Percentiles rank a stretch among this genome's conserved stretches.
These are phyloP conservation scores for Phytophthora crassamura DNA, from an alignment of 352 stramenopile species.

Conservation along the genomic window DNA sequence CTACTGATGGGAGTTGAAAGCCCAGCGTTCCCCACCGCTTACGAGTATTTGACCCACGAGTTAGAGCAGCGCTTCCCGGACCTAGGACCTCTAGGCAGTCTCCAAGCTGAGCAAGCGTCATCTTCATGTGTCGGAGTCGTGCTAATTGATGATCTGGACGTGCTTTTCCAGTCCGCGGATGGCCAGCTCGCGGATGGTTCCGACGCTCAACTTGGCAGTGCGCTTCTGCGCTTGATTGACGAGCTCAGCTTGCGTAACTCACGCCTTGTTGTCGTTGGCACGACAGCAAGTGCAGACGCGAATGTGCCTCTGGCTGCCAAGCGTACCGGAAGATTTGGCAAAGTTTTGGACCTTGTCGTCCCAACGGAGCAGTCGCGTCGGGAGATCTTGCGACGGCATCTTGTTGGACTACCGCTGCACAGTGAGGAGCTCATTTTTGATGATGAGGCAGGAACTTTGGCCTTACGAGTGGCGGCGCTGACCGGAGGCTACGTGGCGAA, in stretches of 20 bases:
- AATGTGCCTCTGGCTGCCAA: slow-evolving; percentile 55
- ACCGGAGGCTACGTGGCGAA: slow-evolving; percentile 85
- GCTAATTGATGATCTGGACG: slow-evolving; percentile 76
- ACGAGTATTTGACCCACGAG: slow-evolving; percentile 62
- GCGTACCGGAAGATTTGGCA: slow-evolving; percentile 62
- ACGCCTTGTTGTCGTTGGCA: slow-evolving; percentile 61
- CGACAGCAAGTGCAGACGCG: slow-evolving; percentile 38
- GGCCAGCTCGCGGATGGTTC: slow-evolving; percentile 42
- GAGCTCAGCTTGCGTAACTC: slow-evolving; percentile 35
- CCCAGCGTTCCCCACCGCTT: slow-evolving; percentile 50
- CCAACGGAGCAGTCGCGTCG: slow-evolving; percentile 63
- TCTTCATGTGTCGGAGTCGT: slow-evolving; percentile 45
- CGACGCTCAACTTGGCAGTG: slow-evolving; percentile 52
- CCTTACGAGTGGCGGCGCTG: slow-evolving; percentile 53
- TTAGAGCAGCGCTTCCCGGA: slow-evolving; percentile 42
- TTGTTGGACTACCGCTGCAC: slow-evolving; percentile 41
- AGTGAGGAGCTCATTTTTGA: neutral
- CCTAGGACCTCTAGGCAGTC: slow-evolving; percentile 14
- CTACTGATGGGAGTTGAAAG: slow-evolving; percentile 65
- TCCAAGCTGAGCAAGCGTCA: neutral
- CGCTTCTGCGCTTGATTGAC: slow-evolving; percentile 70
- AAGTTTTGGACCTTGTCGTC: slow-evolving; percentile 66
- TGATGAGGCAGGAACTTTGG: slow-evolving; percentile 20
- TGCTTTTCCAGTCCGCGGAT: slow-evolving; percentile 59
- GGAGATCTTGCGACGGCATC: slow-evolving; percentile 55